Conservation (phyloP, 2,329 filamentous ascomycete species). For the Fusarium sp. region DNA sequence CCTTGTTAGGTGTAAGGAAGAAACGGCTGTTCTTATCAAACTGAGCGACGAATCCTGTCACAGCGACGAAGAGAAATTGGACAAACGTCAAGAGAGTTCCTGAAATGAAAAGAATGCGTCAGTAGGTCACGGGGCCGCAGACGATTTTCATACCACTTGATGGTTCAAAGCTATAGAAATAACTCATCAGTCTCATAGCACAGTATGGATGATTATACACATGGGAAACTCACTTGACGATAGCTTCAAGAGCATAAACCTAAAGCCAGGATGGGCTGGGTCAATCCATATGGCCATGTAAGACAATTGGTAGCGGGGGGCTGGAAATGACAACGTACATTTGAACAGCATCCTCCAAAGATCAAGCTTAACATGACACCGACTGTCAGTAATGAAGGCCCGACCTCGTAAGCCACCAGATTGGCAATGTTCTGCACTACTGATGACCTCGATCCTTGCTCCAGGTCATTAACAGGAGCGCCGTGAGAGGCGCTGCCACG, state of each 20-base stretch:
- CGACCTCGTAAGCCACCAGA: slow-evolving; percentile 38
- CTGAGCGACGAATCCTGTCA: slow-evolving; percentile 80
- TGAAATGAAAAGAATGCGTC: slow-evolving; percentile 47
- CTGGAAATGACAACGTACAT: slow-evolving; percentile 65
- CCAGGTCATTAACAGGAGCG: slow-evolving; percentile 16
- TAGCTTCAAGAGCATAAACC: slow-evolving; percentile 96
- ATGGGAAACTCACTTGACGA: slow-evolving; percentile 78
- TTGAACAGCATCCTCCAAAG: slow-evolving; percentile 94
- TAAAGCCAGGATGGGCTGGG: slow-evolving; percentile 53
- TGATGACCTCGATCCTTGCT: slow-evolving; percentile 26
- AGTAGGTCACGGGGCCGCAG: slow-evolving; percentile 4
- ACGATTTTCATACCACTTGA: slow-evolving; percentile 71
- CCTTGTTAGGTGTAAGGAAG: slow-evolving; percentile 79
- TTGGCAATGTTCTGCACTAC: slow-evolving; percentile 39
- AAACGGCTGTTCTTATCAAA: slow-evolving; percentile 75
- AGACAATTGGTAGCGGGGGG: background rate
- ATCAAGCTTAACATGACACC: slow-evolving; percentile 82
- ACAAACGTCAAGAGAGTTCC: slow-evolving; percentile 89
- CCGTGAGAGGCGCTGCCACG: slow-evolving; percentile 18
- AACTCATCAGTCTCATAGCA: slow-evolving; percentile 19
- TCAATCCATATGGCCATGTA: slow-evolving; percentile 4
- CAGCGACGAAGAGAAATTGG: slow-evolving; percentile 85
- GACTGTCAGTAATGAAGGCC: slow-evolving; percentile 61
- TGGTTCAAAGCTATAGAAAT: slow-evolving; percentile 74
- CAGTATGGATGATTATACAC: background rate